phyloP scores from a whole-genome alignment of 352 stramenopile species.

The Phytophthora tentaculata region DNA sequence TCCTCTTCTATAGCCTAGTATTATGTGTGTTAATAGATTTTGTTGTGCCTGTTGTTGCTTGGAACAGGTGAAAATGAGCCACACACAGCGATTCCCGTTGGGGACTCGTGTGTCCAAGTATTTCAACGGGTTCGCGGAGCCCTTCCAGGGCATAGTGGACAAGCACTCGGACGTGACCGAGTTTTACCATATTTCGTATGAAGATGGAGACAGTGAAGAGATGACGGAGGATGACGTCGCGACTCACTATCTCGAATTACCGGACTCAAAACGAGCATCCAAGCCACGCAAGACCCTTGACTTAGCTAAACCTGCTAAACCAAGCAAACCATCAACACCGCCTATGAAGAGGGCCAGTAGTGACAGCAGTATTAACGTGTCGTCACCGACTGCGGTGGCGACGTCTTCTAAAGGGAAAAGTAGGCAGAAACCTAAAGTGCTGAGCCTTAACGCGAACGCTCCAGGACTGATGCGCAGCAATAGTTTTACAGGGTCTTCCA shows the following conservation, averaged over 20 bases:
- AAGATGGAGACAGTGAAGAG: slow-evolving; percentile 82
- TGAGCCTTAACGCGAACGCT: slow-evolving; percentile 56
- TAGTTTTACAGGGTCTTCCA: slow-evolving; percentile 15
- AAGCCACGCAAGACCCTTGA: slow-evolving; percentile 29
- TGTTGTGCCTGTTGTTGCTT: slow-evolving; percentile 25
- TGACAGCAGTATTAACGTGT: slow-evolving; percentile 20
- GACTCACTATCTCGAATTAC: slow-evolving; percentile 38
- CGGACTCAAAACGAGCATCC: slow-evolving; percentile 16
- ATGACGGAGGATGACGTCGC: slow-evolving; percentile 82
- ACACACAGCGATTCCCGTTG: slow-evolving; percentile 61
- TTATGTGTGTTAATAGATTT: slow-evolving; percentile 20
- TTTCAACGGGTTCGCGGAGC: slow-evolving; percentile 64
- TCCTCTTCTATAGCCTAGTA: slow-evolving; percentile 3
- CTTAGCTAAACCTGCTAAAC: slow-evolving; percentile 8
- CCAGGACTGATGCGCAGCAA: slow-evolving; percentile 30
- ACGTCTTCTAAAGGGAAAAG: slow-evolving; percentile 21
- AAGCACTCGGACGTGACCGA: slow-evolving; percentile 49
- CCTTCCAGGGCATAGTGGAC: slow-evolving; percentile 71
- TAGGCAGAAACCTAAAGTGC: slow-evolving; percentile 31
- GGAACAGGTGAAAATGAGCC: slow-evolving; percentile 49
- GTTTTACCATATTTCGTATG: slow-evolving; percentile 82
- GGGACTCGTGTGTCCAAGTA: slow-evolving; percentile 75
- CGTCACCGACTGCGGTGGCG: slow-evolving; percentile 4
- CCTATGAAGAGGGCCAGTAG: slow-evolving; percentile 26
- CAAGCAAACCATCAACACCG: slow-evolving; percentile 11